Evolutionary conservation across 441 rosid species (phyloP), one percentile per base, ranked within the genome.

Genomic region (Populus trichocarpa): DNA sequence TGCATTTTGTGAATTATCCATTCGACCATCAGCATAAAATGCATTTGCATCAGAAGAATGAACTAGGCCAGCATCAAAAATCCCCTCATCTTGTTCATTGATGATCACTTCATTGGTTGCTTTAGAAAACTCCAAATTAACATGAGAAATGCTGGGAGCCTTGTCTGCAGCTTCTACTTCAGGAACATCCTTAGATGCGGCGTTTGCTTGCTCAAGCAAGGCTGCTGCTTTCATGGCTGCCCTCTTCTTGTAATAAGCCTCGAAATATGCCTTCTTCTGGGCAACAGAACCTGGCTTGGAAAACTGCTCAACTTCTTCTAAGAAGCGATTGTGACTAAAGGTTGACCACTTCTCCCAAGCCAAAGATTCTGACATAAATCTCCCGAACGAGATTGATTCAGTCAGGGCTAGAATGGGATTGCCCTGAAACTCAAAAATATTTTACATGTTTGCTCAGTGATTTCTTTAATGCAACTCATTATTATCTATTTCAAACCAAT

Each of bases 331-430:
- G 86, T 90, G 95, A 76, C 98, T 90, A 79, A 97, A 97, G 42
- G 94, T 81, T 76, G 99, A 97, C 95, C 96, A 95, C 78, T 90
- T 97, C 87, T 87, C 98, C 99, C 99, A 95, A 42, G 89, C 89
- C 71, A 95, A 78, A 50, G 96, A 79, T 76, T 93, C 99, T 22
- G 95, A 85, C 87, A 90, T 85, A 64, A 86, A 97, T 85, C 97
- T 90, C 77, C 99, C 99, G 36, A 97, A 93, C 2, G 99, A 95
- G 70, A 95, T 79, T 0, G 99, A 97, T 73, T 95, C 98, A 0
- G 94, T 87, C 6, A 93, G 87, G 4, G 88, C 91, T 26, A 86
- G 85, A 79, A 81, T 69, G 2, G 93, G 92, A 68, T 84, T 86
- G 22, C 82, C 96, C 99, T 93, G 91, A 73, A 78, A 85, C 82